Conservation (phyloP, 352 stramenopile species). For the Pythium brassicae region DNA sequence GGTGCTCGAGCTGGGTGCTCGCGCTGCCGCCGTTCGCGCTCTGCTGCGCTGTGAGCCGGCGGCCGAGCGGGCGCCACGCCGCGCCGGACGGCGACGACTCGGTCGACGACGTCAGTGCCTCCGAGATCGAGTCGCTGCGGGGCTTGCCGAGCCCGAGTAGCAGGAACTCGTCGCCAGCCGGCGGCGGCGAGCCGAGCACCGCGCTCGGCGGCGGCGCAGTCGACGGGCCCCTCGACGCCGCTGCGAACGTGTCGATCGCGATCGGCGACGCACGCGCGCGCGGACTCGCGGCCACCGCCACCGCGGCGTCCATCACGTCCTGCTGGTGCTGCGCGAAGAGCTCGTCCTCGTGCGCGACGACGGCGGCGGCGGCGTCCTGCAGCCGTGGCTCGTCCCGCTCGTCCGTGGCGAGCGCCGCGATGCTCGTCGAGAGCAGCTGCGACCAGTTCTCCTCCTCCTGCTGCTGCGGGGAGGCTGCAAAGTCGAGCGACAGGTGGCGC, state of each 20-base stretch:
- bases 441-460: constrained; percentile 48
- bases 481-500: constrained; percentile 60
- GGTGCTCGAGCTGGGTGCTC: constrained; percentile 21
- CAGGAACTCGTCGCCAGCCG: constrained; percentile 8
- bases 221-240: too few relatives aligned
- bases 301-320: constrained; percentile 14
- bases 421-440: constrained; percentile 59
- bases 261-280: neutral
- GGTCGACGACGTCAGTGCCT: constrained; percentile 30
- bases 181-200: neutral
- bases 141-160: constrained; percentile 18
- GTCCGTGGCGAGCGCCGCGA: constrained; percentile 46
- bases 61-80: constrained; percentile 47
- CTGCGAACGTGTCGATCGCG: constrained; percentile 16
- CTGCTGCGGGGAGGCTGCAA: constrained; percentile 26
- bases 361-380: neutral
- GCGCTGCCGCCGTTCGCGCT: constrained; percentile 7
- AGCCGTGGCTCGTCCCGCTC: constrained; percentile 7
- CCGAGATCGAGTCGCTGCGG: constrained; percentile 39
- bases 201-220: neutral
- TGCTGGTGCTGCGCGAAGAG: constrained; percentile 18
- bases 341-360: constrained; percentile 1
- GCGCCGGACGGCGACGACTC: constrained; percentile 24
- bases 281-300: constrained; percentile 15
- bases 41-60: constrained; percentile 24